Evolutionary conservation across 2,329 filamentous ascomycete genomes (phyloP).

Genomic region (Verticillium nonalfalfae): DNA sequence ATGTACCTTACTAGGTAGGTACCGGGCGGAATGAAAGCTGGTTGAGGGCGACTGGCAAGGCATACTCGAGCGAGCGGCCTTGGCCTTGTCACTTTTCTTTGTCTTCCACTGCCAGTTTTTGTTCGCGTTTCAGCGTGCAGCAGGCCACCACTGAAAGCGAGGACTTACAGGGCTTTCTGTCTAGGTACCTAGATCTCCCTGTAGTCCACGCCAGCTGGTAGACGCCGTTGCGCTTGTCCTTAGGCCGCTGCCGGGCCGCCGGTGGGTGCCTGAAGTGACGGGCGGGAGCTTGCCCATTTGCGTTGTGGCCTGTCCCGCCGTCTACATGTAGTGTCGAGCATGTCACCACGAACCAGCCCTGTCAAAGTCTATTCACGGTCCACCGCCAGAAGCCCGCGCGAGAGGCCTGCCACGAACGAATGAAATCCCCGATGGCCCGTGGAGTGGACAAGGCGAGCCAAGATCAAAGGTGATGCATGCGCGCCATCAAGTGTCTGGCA

Average conservation of each 20-base stretch:
- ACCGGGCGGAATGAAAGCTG: not conserved
- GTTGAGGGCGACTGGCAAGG: not conserved
- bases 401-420: not conserved
- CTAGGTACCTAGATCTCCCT: too few species aligned
- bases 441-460: not conserved
- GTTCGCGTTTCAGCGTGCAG: too few species aligned
- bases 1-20: too few species aligned
- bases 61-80: not conserved
- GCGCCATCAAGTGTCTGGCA: not conserved
- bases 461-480: not conserved
- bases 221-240: too few species aligned
- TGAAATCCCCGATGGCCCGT: not conserved
- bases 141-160: too few species aligned
- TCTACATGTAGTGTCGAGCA: not conserved
- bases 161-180: too few species aligned
- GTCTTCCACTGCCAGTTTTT: too few species aligned
- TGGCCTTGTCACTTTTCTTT: not conserved
- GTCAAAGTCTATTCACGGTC: not conserved
- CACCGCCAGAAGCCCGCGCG: not conserved
- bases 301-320: too few species aligned
- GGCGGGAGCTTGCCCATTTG: too few species aligned
- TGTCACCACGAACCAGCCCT: not conserved
- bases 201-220: too few species aligned
- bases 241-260: too few species aligned
- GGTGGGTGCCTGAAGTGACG: too few species aligned